Evolutionary conservation across 495 filamentous ascomycete species (phyloP).

Genomic region (Lindgomyces ingoldianus): DNA sequence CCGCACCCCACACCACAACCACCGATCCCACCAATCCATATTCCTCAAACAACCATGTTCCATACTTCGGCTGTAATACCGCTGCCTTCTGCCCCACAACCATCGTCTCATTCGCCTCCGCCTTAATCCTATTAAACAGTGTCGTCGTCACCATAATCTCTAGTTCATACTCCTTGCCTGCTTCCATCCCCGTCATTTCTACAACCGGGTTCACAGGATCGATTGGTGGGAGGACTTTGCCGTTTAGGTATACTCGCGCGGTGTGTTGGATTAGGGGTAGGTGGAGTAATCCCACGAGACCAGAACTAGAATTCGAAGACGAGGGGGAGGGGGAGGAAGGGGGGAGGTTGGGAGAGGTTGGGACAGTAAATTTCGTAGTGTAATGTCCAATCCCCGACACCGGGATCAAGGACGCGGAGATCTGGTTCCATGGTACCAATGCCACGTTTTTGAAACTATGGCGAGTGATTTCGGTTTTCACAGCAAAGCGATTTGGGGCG

Average conservation of each 20-base stretch:
- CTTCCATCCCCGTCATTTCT: constrained; percentile 11
- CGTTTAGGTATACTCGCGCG: constrained; percentile 24
- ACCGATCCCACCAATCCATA: constrained; percentile 31
- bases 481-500: constrained; percentile 15
- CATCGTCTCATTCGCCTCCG: constrained; percentile 3
- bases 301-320: background rate
- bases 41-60: constrained; percentile 6
- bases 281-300: constrained; percentile 22
- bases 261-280: constrained; percentile 33
- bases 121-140: constrained; percentile 29
- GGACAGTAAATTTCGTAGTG: constrained; percentile 29
- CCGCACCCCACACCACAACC: background rate
- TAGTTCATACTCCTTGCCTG: constrained; percentile 11
- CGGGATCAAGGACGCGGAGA: constrained; percentile 15
- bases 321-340: background rate
- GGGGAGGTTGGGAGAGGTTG: background rate
- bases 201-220: constrained; percentile 27
- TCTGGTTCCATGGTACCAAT: constrained; percentile 28
- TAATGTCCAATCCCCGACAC: constrained; percentile 34
- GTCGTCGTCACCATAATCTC: constrained; percentile 32
- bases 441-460: constrained; percentile 8
- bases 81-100: constrained; percentile 7
- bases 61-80: constrained; percentile 4
- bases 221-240: constrained; percentile 25
- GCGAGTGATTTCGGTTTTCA: constrained; percentile 16